Evolutionary conservation across 1,284 basidiomycete genomes (phyloP), one percentile per base, ranked within the genome.

Genomic region (Xerocomus minutiporus): DNA sequence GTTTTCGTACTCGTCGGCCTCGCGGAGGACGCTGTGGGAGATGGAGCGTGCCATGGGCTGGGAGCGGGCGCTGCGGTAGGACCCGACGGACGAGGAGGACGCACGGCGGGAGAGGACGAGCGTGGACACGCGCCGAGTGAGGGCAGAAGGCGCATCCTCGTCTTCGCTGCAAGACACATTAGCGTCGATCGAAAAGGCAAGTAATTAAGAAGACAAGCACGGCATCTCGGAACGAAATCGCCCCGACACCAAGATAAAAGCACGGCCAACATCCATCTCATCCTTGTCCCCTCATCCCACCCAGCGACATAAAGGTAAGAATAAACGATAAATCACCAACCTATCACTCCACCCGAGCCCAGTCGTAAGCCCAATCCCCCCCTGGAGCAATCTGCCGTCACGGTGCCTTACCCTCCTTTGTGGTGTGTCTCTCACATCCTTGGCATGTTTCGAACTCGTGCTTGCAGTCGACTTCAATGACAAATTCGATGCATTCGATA

Each of bases 321-420:
- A 20, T 20, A 20, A 40, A 46, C 25, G 31, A 45, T 41, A 44
- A 50, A 32, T 46, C 42, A 70, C 77, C 12, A 41, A 86, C 85
- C 84, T 87, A 63, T 91, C 88, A 63, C 86, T 88, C 88, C 88
- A 91, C 0, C 88, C 88, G 15, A 91, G 72, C 0, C 88, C 88
- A 3, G 88, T 91, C 3, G 88, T 91, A 48, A 91, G 66, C 0
- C 88, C 88, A 57, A 91, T 80, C 1, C 88, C 88, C 3, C 85
- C 86, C 40, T 75, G 70, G 45, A 91, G 70, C 11, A 84, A 61
- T n/a, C 70, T 72, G 1, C 86, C 86, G 62, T 91, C 88, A 3
- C 86, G 79, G 67, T 91, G 88, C 20, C 88, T 72, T 4, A 77
- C 71, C 25, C 85, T 73, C 28, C 88, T 73, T 56, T 74, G 73